Evolutionary conservation across 257 asterid genomes (phyloP), one percentile per base, ranked within the genome.

Genomic region (Lycium ferocissimum): DNA sequence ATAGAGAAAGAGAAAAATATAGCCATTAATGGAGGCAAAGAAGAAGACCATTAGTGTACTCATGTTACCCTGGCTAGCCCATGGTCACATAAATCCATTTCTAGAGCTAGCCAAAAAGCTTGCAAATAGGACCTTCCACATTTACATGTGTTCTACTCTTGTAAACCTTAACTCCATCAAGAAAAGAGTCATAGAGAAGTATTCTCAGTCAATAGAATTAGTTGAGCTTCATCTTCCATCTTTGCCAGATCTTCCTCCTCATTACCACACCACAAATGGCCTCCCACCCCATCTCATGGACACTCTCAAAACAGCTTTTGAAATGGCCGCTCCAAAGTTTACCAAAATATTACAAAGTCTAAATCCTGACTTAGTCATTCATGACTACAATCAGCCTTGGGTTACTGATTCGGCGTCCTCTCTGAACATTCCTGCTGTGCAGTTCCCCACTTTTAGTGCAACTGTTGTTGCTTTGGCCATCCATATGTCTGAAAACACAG

Each of bases 221-320:
- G 87, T 90, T 0, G 88, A 88, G 67, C 85, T 92, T 49, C 87
- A 84, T 69, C 91, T 91, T 7, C 89, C 93, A 0, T n/a, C 86
- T 15, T 18, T 65, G 2, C 85, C 80, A 3, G 86, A 85, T 4
- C 92, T 89, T 57, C 90, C 88, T 5, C 78, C 91, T 49, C 38
- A 78, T 82, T 81, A 35, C 82, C 91, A 92, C 90, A 90, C 94
- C 81, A 90, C 94, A 82, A 92, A 92, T 57, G 93, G 89, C 88
- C 92, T 92, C 53, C 92, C 92, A 10, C 89, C 89, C 14, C 70
- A 82, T 40, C 90, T 90, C 58, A 86, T 89, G 89, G 73, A 85
- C 5, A 82, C 66, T 3, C 94, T 91, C 22, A 86, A 89, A 33
- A 83, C 0, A 1, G 90, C 91, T 17, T 90, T 89, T 35, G 89